A percentile compares a stretch with the other conserved stretches of the same genome.
phyloP scores from a whole-genome alignment of 345 rosid species.

The Bretschneidera sinensis region DNA sequence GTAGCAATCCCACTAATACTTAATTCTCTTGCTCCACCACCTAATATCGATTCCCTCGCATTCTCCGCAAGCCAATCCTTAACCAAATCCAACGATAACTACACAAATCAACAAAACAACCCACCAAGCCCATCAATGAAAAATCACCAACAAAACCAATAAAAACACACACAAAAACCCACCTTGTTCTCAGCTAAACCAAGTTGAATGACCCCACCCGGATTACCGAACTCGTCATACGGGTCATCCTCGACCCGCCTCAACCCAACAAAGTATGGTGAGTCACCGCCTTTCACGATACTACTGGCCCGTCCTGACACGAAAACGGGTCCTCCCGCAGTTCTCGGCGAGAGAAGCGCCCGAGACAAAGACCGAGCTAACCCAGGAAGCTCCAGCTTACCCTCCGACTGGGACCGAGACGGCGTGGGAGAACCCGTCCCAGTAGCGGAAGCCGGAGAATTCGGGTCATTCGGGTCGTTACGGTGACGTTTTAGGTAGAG shows the following conservation, averaged over 20 bases:
- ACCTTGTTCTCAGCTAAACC: conserved; percentile 72
- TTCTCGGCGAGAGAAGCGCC: conserved; percentile 60
- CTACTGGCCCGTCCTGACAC: conserved; percentile 49
- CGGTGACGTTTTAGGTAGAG: conserved; percentile 67
- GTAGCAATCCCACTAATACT: conserved; percentile 56
- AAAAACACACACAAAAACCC: too few species aligned
- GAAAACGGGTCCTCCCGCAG: conserved; percentile 49
- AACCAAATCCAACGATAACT: conserved; percentile 63
- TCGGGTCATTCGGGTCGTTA: conserved; percentile 33
- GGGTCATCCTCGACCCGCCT: conserved; percentile 62
- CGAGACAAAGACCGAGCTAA: conserved; percentile 63
- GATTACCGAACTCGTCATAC: conserved; percentile 55
- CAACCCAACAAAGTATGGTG: conserved; percentile 47
- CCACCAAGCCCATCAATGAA: background rate
- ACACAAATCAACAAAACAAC: conserved; percentile 4
- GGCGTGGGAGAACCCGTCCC: conserved; percentile 24
- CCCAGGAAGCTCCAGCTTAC: conserved; percentile 50
- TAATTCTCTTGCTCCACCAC: conserved; percentile 31
- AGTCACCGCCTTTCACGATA: conserved; percentile 48
- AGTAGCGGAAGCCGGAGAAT: conserved; percentile 5
- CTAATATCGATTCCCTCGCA: conserved; percentile 42
- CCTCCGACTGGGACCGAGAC: conserved; percentile 44
- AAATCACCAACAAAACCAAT: too few species aligned
- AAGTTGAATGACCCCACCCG: conserved; percentile 74
- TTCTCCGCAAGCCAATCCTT: conserved; percentile 55